Percentiles rank a stretch among this genome's conserved stretches.
Conservation (phyloP, 2,329 filamentous ascomycete species). For the Aureobasidium namibiae region DNA sequence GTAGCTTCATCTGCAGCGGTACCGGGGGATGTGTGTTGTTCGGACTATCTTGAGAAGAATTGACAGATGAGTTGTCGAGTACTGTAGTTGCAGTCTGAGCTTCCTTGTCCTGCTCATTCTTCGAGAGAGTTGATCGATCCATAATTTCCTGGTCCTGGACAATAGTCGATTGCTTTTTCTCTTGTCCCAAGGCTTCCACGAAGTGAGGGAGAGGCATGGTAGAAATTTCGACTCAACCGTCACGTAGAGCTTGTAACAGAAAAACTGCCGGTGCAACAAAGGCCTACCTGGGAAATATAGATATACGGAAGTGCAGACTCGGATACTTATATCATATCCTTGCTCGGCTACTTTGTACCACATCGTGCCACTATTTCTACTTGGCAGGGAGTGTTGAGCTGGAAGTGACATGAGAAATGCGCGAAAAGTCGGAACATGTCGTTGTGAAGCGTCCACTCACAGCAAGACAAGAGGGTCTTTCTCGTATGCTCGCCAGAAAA, state of each 20-base stretch:
- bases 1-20: slow-evolving; percentile 27
- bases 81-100: background rate
- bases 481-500: background rate
- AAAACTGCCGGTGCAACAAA: background rate
- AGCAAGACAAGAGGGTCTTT: background rate
- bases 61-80: background rate
- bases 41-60: background rate
- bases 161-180: background rate
- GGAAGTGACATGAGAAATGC: background rate
- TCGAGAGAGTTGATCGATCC: background rate
- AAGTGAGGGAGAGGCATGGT: background rate
- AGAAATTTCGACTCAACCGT: background rate
- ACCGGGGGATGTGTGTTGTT: slow-evolving; percentile 8
- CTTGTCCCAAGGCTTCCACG: background rate
- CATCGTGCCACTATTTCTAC: background rate
- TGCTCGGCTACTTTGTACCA: background rate
- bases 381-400: background rate
- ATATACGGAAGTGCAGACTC: background rate
- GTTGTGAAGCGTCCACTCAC: background rate
- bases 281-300: background rate
- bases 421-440: background rate
- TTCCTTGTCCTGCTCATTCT: background rate
- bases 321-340: background rate
- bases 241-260: background rate
- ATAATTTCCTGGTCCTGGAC: background rate